Percentiles rank a stretch among this genome's conserved stretches.
phyloP scores from a whole-genome alignment of 176 grass and related monocot genomes.

The Carex littledalei region DNA sequence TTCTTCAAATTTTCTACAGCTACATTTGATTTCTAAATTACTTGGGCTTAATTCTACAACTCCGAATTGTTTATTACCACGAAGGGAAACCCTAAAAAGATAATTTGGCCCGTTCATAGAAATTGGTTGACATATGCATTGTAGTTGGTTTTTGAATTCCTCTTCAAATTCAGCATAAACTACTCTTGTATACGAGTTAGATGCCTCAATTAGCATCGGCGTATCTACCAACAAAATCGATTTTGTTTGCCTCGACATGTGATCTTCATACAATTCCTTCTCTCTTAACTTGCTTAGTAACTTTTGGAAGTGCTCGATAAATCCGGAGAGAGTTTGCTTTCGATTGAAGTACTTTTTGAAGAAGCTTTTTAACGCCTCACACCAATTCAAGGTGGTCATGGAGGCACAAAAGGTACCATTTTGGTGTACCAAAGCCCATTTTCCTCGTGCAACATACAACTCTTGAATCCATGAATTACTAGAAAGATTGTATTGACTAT shows the following conservation, averaged over 20 bases:
- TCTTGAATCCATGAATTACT: slow-evolving; percentile 38
- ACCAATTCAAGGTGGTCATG: slow-evolving; percentile 34
- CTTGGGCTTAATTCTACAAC: slow-evolving; percentile 37
- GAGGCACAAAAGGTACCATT: slow-evolving; percentile 39
- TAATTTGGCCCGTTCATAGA: slow-evolving; percentile 26
- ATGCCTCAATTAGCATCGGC: slow-evolving; percentile 47
- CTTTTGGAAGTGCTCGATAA: slow-evolving; percentile 34
- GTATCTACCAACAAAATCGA: slow-evolving; percentile 36
- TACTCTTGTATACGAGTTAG: slow-evolving; percentile 37
- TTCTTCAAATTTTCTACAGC: slow-evolving; percentile 42
- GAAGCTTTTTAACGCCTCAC: slow-evolving; percentile 28
- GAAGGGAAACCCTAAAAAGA: slow-evolving; percentile 38
- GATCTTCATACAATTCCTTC: slow-evolving; percentile 46
- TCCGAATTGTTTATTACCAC: slow-evolving; percentile 27
- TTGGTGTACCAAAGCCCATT: slow-evolving; percentile 35
- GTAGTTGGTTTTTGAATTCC: slow-evolving; percentile 37
- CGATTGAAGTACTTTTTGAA: slow-evolving; percentile 42
- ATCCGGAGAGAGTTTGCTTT: slow-evolving; percentile 31
- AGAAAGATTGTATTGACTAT: slow-evolving; percentile 32
- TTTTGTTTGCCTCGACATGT: slow-evolving; percentile 42
- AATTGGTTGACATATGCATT: slow-evolving; percentile 37
- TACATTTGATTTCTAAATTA: slow-evolving; percentile 31
- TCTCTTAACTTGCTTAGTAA: slow-evolving; percentile 23
- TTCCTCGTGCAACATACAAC: slow-evolving; percentile 36
- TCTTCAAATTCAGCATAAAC: slow-evolving; percentile 43